Conservation (phyloP, 1,284 basidiomycete species). For the Thelephora terrestris region DNA sequence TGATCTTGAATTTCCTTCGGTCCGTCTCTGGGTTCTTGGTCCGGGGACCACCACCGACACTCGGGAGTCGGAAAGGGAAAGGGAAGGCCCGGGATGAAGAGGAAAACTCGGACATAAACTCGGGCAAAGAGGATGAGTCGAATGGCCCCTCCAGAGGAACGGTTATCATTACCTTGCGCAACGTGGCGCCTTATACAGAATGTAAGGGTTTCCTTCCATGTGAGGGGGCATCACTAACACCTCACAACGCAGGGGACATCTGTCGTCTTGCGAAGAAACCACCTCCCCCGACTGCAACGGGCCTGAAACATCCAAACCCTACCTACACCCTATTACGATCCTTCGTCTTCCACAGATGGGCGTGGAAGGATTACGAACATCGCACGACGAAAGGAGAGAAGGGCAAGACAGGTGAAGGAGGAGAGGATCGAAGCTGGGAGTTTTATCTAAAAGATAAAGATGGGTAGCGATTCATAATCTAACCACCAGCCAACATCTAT, state of each 20-base stretch:
- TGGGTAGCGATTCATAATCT: neutral
- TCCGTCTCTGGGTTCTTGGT: slow-evolving; percentile 61
- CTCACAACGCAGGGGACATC: slow-evolving; percentile 47
- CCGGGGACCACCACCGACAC: slow-evolving; percentile 42
- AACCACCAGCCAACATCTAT: too few relatives aligned
- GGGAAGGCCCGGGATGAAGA: slow-evolving; percentile 31
- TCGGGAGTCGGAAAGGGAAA: slow-evolving; percentile 35
- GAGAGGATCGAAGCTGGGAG: slow-evolving; percentile 74
- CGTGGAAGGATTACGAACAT: slow-evolving; percentile 85
- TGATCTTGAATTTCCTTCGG: slow-evolving; percentile 80
- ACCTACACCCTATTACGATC: slow-evolving; percentile 70
- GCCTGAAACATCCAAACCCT: slow-evolving; percentile 42
- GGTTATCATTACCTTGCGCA: slow-evolving; percentile 82
- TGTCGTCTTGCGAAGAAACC: slow-evolving; percentile 73
- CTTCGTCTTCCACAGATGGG: slow-evolving; percentile 66
- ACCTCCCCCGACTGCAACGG: slow-evolving; percentile 34
- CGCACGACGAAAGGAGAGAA: slow-evolving; percentile 83
- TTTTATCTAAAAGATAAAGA: slow-evolving; percentile 41
- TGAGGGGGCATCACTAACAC: neutral
- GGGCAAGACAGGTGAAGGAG: slow-evolving; percentile 59
- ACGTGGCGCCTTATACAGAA: slow-evolving; percentile 80
- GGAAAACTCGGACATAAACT: slow-evolving; percentile 31
- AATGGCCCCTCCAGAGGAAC: slow-evolving; percentile 39
- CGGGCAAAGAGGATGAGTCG: slow-evolving; percentile 18
- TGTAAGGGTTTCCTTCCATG: slow-evolving; percentile 40